Conservation (phyloP, 208 protist species). For the Crithidia acanthocephali region DNA sequence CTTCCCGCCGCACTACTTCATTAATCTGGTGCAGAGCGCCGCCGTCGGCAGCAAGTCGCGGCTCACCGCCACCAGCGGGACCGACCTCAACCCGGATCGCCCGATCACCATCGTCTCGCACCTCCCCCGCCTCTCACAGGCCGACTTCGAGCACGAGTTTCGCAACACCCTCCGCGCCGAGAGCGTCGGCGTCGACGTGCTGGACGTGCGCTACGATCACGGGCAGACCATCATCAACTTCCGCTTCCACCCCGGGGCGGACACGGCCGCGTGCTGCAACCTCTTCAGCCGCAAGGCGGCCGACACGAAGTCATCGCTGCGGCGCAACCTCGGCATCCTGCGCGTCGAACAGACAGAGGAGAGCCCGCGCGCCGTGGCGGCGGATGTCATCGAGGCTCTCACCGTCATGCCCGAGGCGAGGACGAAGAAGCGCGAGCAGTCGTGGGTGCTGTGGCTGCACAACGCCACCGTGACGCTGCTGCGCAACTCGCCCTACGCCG, state of each 20-base stretch:
- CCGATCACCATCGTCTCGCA: conserved; percentile 79
- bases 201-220: conserved; percentile 60
- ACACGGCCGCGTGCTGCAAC: conserved; percentile 65
- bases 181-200: conserved; percentile 59
- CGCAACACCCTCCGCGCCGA: conserved; percentile 52
- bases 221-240: conserved; percentile 84
- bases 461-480: conserved; percentile 76
- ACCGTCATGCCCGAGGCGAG: conserved; percentile 70
- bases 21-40: conserved; percentile 62
- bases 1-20: conserved; percentile 69
- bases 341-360: conserved; percentile 75
- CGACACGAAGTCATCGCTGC: conserved; percentile 82
- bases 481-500: conserved; percentile 79
- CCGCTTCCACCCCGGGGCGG: conserved; percentile 51
- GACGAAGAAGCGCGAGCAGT: conserved; percentile 87
- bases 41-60: conserved; percentile 54
- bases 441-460: conserved; percentile 90
- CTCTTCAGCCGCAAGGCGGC: conserved; percentile 81
- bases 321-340: conserved; percentile 82
- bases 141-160: conserved; percentile 86
- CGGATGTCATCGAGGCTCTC: conserved; percentile 62
- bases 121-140: conserved; percentile 67
- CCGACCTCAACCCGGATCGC: conserved; percentile 68
- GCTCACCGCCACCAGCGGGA: conserved; percentile 33
- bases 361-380: conserved; percentile 47